Base-by-base conservation (phyloP, 1,139 yeast species). In the Yamadazyma buinensis region DNA sequence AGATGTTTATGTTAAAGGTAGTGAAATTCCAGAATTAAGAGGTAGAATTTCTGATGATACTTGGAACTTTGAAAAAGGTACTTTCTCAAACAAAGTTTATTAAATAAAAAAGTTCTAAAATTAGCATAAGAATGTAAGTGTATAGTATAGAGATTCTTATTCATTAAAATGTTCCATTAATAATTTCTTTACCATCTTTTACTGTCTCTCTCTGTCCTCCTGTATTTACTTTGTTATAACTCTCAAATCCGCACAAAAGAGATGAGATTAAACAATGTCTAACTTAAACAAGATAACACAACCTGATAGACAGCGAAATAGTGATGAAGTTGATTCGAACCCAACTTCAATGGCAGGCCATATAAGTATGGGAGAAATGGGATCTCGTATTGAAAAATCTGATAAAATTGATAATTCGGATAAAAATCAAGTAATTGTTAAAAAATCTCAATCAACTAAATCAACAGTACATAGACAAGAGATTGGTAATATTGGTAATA, bases 11-110 rank as follows among this genome's bases (percentile, higher is more conserved):
- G 95, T 85, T 54, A 90, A 84, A 62, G 98, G 98, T 44, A 72
- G 92, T 42, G 97, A 92, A 72, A 77, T 86, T 41, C 94, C 94
- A 50, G 83, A 79, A 48, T 79, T 90, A 64, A 86, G 98, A 75
- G 98, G 98, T 48, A 86, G 98, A 76, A 83, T 88, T 58, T 84
- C 95, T 49, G 95, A 85, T 52, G 97, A 90, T 62, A 77, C 90
- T 42, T 84, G 95, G 95, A 82, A 82, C 61, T 84, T 84, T 62
- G 72, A 71, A 55, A 84, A 82, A 71, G 77, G 80, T 56, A 83
- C 80, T 47, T 84, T 81, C 59, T 78, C 76, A 48, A 64, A 72
- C 60, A 68, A 67, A 57, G 75, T 68, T 41, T 69, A 69, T 57
- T 69, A 67, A 25, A 20, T 9, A n/a, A n/a, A n/a, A n/a, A n/a